phyloP scores from a whole-genome alignment of 164 flowering plant genomes.

The Aristolochia californica region DNA sequence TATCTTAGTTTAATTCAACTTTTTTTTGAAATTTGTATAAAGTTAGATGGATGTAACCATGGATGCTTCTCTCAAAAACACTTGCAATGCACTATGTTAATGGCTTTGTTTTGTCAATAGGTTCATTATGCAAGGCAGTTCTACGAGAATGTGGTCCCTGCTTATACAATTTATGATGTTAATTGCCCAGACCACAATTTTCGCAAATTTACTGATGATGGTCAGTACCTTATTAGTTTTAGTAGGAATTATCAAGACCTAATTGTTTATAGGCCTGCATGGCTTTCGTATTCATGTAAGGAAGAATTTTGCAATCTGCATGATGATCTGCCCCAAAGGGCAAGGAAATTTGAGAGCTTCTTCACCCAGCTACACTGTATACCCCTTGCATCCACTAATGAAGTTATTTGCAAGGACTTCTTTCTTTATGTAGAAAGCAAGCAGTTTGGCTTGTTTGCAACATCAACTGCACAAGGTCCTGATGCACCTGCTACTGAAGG shows the following conservation, averaged over 20 bases:
- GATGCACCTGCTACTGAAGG: constrained; percentile 77
- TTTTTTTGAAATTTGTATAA: too few species aligned
- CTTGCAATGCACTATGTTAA: too few species aligned
- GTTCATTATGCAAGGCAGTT: constrained; percentile 68
- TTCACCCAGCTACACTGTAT: constrained; percentile 67
- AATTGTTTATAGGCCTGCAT: constrained; percentile 81
- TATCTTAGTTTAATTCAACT: too few species aligned
- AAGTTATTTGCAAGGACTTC: constrained; percentile 90
- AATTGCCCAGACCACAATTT: constrained; percentile 88
- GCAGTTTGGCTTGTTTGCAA: constrained; percentile 93
- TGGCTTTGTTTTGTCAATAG: constrained; percentile 29
- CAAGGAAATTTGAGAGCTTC: constrained; percentile 77
- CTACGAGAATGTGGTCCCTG: constrained; percentile 91
- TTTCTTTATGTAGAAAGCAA: constrained; percentile 71
- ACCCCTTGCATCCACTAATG: constrained; percentile 77
- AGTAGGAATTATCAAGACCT: constrained; percentile 84
- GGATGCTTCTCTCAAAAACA: too few species aligned
- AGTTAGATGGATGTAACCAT: too few species aligned
- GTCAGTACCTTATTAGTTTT: constrained; percentile 81
- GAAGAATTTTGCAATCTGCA: constrained; percentile 47
- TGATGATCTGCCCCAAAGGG: constrained; percentile 59
- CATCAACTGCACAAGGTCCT: constrained; percentile 72
- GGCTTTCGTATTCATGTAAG: constrained; percentile 77
- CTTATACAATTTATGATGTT: constrained; percentile 64
- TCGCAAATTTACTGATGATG: constrained; percentile 95